phyloP scores from a whole-genome alignment of 192 early-diverging fungal species.

The Umbelopsis sp. region DNA sequence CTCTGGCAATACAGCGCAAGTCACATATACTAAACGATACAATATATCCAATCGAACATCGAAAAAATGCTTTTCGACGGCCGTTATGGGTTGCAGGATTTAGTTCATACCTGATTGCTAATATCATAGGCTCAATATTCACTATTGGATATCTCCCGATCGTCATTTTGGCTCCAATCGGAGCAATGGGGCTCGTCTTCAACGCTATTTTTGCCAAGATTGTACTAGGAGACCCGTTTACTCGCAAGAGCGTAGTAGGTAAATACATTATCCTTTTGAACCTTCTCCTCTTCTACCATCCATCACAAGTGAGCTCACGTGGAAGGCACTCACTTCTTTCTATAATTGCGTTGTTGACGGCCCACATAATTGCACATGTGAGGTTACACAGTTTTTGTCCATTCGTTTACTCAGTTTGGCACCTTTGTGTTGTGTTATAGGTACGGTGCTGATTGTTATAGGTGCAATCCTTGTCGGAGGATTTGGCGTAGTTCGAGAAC shows the following conservation, averaged over 20 bases:
- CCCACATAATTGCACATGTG: not conserved
- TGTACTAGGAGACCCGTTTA: constrained; percentile 66
- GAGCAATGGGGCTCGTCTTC: constrained; percentile 72
- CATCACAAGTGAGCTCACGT: constrained; percentile 10
- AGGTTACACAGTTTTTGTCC: constrained; percentile 11
- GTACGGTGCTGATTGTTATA: constrained; percentile 65
- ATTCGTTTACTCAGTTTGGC: not conserved
- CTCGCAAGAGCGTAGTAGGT: constrained; percentile 56
- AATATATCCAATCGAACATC: constrained; percentile 48
- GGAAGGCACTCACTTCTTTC: not conserved
- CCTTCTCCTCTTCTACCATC: not conserved
- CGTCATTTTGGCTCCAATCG: constrained; percentile 75
- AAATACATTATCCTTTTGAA: not conserved
- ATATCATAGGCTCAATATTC: constrained; percentile 69
- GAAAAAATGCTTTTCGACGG: constrained; percentile 50
- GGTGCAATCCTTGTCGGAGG: constrained; percentile 67
- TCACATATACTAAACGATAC: constrained; percentile 66
- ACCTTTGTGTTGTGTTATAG: constrained; percentile 32
- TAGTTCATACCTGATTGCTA: constrained; percentile 66
- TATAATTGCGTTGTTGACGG: not conserved
- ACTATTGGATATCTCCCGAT: constrained; percentile 79
- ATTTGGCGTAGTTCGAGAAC: constrained; percentile 79
- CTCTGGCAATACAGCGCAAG: constrained; percentile 75
- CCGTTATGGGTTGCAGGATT: constrained; percentile 72
- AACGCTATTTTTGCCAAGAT: constrained; percentile 75